phyloP scores from a whole-genome alignment of 306 rosid species.

The Cucurbita maxima region DNA sequence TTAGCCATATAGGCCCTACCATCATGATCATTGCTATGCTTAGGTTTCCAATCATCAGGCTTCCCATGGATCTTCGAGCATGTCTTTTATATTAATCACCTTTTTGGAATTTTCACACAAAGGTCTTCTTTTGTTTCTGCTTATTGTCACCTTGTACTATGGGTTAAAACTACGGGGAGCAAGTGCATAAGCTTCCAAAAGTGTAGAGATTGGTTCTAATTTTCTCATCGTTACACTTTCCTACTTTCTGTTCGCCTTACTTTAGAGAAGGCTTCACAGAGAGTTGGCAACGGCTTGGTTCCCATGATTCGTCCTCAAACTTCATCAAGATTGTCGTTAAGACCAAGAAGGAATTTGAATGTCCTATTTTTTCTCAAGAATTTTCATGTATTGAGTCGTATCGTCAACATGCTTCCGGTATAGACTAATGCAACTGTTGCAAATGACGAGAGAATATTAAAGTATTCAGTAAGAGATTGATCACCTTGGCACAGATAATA shows the following conservation, averaged over 20 bases:
- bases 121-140: too few relatives aligned
- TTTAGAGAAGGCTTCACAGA: neutral
- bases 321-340: neutral
- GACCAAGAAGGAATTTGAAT: too few relatives aligned
- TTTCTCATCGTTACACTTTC: neutral
- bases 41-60: neutral
- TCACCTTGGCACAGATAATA: neutral
- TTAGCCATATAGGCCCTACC: neutral
- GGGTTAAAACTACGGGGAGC: neutral
- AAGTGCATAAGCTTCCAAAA: neutral
- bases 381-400: too few relatives aligned
- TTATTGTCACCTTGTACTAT: too few relatives aligned
- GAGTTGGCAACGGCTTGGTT: neutral
- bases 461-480: too few relatives aligned
- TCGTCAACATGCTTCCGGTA: too few relatives aligned
- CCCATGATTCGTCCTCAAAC: neutral
- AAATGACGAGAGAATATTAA: too few relatives aligned
- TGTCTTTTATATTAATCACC: neutral
- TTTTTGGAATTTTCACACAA: neutral
- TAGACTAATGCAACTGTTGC: too few relatives aligned
- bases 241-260: neutral
- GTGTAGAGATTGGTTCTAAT: neutral
- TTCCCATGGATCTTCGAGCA: neutral
- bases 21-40: neutral
- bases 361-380: too few relatives aligned